A percentile compares a stretch with the other conserved stretches of the same genome.
Evolutionary conservation across 2,329 filamentous ascomycete genomes (phyloP).

Genomic region (Ceratocystis colombiana): DNA sequence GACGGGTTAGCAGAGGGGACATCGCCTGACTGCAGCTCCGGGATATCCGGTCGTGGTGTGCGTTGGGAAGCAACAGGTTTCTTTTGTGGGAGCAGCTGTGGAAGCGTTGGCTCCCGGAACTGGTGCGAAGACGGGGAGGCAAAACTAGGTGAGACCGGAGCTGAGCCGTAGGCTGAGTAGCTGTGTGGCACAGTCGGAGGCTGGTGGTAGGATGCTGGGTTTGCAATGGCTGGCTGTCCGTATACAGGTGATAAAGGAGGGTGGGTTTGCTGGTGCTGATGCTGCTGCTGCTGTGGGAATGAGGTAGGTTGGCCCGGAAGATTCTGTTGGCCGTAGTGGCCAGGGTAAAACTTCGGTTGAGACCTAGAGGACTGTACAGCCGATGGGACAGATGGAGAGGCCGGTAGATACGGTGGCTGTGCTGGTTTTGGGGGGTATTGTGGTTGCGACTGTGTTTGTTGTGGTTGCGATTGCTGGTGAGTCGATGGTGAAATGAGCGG

Average conservation of each 20-base stretch:
- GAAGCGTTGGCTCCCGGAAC: slow-evolving; percentile 11
- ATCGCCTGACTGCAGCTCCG: slow-evolving; percentile 9
- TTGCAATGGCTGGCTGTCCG: background rate
- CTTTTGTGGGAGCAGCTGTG: slow-evolving; percentile 10
- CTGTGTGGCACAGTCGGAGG: background rate
- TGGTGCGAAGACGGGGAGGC: background rate
- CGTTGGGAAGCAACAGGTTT: background rate
- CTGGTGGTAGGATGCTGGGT: background rate
- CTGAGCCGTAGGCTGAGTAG: background rate
- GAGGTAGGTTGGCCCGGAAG: slow-evolving; percentile 9
- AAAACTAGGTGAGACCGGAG: background rate
- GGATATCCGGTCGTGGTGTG: background rate
- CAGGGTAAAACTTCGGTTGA: slow-evolving; percentile 14
- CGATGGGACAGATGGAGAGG: background rate
- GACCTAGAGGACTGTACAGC: background rate
- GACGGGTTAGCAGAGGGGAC: background rate
- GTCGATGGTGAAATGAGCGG: slow-evolving; percentile 8
- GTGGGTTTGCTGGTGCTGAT: background rate
- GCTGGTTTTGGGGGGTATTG: slow-evolving; percentile 6
- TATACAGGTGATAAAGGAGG: slow-evolving; percentile 4
- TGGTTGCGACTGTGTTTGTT: slow-evolving; percentile 18
- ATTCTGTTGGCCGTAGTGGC: slow-evolving; percentile 14
- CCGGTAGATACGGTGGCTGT: slow-evolving; percentile 3
- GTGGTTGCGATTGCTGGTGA: slow-evolving; percentile 17
- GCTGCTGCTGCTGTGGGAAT: slow-evolving; percentile 10